Percentiles rank a stretch among this genome's conserved stretches.
phyloP scores from a whole-genome alignment of 1,284 basidiomycete genomes.

The Jaminaea rosea region DNA sequence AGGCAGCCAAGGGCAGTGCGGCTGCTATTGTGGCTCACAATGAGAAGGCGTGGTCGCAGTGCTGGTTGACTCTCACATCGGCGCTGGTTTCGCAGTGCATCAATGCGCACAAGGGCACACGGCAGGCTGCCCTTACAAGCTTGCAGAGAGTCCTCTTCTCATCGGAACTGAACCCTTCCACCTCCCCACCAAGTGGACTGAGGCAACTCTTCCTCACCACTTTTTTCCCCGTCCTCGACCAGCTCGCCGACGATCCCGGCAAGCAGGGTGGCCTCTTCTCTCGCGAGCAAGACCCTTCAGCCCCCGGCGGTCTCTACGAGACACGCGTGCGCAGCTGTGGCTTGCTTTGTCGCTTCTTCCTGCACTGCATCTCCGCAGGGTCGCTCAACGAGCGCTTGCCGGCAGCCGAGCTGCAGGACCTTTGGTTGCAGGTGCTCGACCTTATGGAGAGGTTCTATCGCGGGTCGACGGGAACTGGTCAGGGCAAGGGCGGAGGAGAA shows the following conservation, averaged over 20 bases:
- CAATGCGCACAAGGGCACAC: slow-evolving; percentile 73
- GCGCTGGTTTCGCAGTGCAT: slow-evolving; percentile 75
- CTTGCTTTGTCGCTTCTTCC: slow-evolving; percentile 83
- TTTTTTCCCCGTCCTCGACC: slow-evolving; percentile 84
- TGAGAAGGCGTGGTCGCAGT: slow-evolving; percentile 65
- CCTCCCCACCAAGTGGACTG: slow-evolving; percentile 44
- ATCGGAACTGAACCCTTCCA: slow-evolving; percentile 56
- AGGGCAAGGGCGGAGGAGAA: slow-evolving; percentile 64
- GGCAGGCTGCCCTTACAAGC: slow-evolving; percentile 71
- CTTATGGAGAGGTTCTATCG: slow-evolving; percentile 74
- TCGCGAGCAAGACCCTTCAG: slow-evolving; percentile 49
- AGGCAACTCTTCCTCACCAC: slow-evolving; percentile 80
- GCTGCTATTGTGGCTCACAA: background rate
- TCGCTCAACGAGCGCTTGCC: slow-evolving; percentile 55
- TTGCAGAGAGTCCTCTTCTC: slow-evolving; percentile 81
- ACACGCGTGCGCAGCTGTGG: slow-evolving; percentile 77
- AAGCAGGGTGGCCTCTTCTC: too few relatives aligned
- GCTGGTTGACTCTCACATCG: slow-evolving; percentile 68
- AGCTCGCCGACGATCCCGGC: too few relatives aligned
- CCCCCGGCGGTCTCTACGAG: slow-evolving; percentile 68
- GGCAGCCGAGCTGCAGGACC: slow-evolving; percentile 57
- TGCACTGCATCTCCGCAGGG: slow-evolving; percentile 54
- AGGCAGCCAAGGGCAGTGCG: slow-evolving; percentile 7
- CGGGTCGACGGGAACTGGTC: too few relatives aligned
- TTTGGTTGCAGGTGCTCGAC: slow-evolving; percentile 89